Evolutionary conservation across 2,329 filamentous ascomycete species (phyloP).

Genomic region (Stagonosporopsis rhizophila): DNA sequence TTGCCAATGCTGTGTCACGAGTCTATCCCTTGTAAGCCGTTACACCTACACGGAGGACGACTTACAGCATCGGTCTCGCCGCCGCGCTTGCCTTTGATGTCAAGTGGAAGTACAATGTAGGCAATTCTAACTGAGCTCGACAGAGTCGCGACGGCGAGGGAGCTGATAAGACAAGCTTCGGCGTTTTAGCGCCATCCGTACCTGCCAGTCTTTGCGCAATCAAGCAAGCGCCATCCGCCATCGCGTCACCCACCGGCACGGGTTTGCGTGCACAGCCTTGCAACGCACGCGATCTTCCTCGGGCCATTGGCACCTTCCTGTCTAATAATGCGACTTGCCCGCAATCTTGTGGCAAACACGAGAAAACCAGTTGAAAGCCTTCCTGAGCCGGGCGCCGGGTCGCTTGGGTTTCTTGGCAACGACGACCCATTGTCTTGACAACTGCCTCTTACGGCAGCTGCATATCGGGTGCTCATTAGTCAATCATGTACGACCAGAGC

Average conservation of each 20-base stretch:
- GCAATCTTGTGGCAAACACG: conserved; percentile 22
- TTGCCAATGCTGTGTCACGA: background rate
- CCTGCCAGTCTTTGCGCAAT: conserved; percentile 14
- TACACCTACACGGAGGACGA: background rate
- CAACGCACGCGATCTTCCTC: conserved; percentile 8
- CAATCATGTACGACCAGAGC: conserved; percentile 26
- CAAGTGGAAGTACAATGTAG: background rate
- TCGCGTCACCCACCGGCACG: conserved; percentile 10
- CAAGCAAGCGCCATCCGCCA: conserved; percentile 17
- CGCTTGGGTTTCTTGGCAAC: conserved; percentile 42
- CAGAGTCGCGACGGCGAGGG: background rate
- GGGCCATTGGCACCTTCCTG: conserved; percentile 31
- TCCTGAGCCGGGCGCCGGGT: conserved; percentile 42
- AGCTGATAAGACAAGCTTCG: conserved; percentile 19
- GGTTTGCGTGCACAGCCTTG: conserved; percentile 7
- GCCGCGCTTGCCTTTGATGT: background rate
- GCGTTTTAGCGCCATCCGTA: conserved; percentile 12
- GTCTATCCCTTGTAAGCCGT: background rate
- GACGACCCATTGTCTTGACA: conserved; percentile 40
- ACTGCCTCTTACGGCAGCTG: conserved; percentile 47
- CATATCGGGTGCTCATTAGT: conserved; percentile 32
- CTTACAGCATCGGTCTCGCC: background rate
- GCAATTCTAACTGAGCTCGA: background rate
- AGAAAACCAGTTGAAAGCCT: conserved; percentile 27
- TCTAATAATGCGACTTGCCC: conserved; percentile 25